Percentiles rank a stretch among this genome's conserved stretches.
Evolutionary conservation across 495 filamentous ascomycete species (phyloP).

Genomic region (Penicillium nucicola): DNA sequence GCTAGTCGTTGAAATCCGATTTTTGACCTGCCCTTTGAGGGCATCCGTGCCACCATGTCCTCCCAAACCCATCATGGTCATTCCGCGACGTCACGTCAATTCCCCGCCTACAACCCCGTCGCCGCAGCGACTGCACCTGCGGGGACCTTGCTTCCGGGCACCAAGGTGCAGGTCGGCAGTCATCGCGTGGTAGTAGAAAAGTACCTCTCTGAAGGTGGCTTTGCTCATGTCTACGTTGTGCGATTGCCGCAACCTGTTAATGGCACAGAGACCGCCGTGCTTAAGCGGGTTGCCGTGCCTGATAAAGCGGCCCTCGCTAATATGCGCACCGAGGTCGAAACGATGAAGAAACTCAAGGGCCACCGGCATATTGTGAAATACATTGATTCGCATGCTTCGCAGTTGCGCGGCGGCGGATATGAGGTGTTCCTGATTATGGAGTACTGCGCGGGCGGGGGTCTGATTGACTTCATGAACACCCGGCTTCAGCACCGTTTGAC

Average conservation of each 20-base stretch:
- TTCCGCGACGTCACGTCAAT: slow-evolving; percentile 27
- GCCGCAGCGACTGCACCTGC: slow-evolving; percentile 57
- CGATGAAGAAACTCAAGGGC: slow-evolving; percentile 98
- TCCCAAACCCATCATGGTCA: slow-evolving; percentile 33
- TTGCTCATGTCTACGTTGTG: slow-evolving; percentile 97
- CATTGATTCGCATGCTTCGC: slow-evolving; percentile 95
- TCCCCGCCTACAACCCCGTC: slow-evolving; percentile 38
- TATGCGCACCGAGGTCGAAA: slow-evolving; percentile 98
- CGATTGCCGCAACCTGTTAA: slow-evolving; percentile 74
- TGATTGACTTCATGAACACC: slow-evolving; percentile 99
- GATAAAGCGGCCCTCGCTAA: slow-evolving; percentile 90
- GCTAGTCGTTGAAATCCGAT: slow-evolving; percentile 13
- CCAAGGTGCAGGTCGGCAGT: slow-evolving; percentile 90
- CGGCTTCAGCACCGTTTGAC: slow-evolving; percentile 93
- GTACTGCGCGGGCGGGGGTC: slow-evolving; percentile 75
- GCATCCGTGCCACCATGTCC: slow-evolving; percentile 32
- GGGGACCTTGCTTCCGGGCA: slow-evolving; percentile 89
- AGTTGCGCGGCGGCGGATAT: slow-evolving; percentile 88
- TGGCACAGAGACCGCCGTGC: slow-evolving; percentile 78
- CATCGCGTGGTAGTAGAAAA: slow-evolving; percentile 96
- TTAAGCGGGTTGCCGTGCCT: slow-evolving; percentile 96
- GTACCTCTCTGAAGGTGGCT: slow-evolving; percentile 97
- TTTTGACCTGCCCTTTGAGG: slow-evolving; percentile 25
- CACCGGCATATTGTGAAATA: slow-evolving; percentile 96
- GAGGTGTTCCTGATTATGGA: slow-evolving; percentile 99